Percentiles rank a stretch among this genome's conserved stretches.
phyloP scores from a whole-genome alignment of 78 protist genomes.

The Capsaspora owczarzaki region DNA sequence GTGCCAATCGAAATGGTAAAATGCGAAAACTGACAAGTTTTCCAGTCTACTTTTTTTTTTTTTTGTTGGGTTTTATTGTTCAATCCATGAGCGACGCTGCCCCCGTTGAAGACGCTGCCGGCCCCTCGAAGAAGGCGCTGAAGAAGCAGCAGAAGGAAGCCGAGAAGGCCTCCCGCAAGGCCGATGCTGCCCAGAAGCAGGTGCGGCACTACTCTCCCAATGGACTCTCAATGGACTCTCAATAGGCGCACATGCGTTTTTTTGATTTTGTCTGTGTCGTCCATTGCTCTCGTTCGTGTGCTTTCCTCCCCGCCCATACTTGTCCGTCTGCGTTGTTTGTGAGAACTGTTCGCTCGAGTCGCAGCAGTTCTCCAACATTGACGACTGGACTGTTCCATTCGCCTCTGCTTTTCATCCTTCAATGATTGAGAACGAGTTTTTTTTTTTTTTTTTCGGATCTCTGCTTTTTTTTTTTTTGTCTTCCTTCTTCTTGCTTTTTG shows the following conservation, averaged over 20 bases:
- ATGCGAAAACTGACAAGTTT: not conserved
- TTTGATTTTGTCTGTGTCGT: not conserved
- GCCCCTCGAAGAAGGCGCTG: slow-evolving; percentile 3
- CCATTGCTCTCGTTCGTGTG: not conserved
- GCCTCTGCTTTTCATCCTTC: too few relatives aligned
- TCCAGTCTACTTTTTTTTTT: not conserved
- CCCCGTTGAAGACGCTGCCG: not conserved
- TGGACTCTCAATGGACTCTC: not conserved
- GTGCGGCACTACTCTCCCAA: slow-evolving; percentile 4
- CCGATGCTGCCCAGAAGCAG: not conserved
- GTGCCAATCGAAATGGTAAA: too few relatives aligned
- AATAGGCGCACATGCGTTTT: not conserved
- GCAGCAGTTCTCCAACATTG: not conserved
- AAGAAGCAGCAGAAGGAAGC: slow-evolving; percentile 11
- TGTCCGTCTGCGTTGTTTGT: not conserved
- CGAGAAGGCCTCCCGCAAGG: slow-evolving; percentile 14
- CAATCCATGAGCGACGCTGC: too few relatives aligned
- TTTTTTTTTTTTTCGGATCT: too few relatives aligned
- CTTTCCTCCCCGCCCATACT: not conserved
- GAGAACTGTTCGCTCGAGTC: not conserved
- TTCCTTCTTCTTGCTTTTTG: too few relatives aligned
- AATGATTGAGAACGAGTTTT: too few relatives aligned
- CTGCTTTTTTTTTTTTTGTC: not conserved
- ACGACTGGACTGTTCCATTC: too few relatives aligned
- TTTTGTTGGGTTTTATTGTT: too few relatives aligned